A percentile compares a stretch with the other conserved stretches of the same genome.
Evolutionary conservation across 805 yeast species (phyloP).

Genomic region (Groenewaldozyma salmanticensis): DNA sequence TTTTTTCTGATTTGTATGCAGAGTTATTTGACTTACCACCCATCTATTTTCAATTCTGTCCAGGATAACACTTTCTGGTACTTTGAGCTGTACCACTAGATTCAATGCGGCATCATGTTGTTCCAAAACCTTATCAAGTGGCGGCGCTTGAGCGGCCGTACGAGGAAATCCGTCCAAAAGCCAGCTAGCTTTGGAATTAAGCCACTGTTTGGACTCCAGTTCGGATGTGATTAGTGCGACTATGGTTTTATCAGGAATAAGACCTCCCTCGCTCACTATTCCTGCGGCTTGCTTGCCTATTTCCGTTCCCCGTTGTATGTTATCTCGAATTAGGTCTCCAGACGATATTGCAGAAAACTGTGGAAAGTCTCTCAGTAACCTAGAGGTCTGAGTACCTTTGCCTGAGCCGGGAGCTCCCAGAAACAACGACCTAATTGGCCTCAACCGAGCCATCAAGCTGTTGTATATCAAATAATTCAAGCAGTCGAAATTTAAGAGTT

Average conservation of each 20-base stretch:
- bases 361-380: slow-evolving; percentile 47
- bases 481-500: too few species aligned
- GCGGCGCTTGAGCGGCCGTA: slow-evolving; percentile 60
- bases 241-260: slow-evolving; percentile 69
- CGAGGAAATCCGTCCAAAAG: slow-evolving; percentile 90
- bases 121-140: slow-evolving; percentile 37
- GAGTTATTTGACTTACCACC: slow-evolving; percentile 32
- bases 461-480: too few species aligned
- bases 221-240: slow-evolving; percentile 47
- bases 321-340: slow-evolving; percentile 71
- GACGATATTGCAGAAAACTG: slow-evolving; percentile 56
- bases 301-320: slow-evolving; percentile 44
- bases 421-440: slow-evolving; percentile 45
- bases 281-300: slow-evolving; percentile 45
- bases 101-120: slow-evolving; percentile 41
- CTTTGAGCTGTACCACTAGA: slow-evolving; percentile 76
- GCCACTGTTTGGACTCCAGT: slow-evolving; percentile 35
- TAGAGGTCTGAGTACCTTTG: slow-evolving; percentile 78
- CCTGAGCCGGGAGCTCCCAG: slow-evolving; percentile 96
- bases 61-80: slow-evolving; percentile 74
- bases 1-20: not conserved
- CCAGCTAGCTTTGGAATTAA: slow-evolving; percentile 45
- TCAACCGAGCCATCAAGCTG: slow-evolving; percentile 1
- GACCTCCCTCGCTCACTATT: slow-evolving; percentile 50
- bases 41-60: slow-evolving; percentile 77